These are phyloP conservation scores for Pichia nakasei DNA, from an alignment of 805 yeast genomes.

Conservation along the genomic window DNA sequence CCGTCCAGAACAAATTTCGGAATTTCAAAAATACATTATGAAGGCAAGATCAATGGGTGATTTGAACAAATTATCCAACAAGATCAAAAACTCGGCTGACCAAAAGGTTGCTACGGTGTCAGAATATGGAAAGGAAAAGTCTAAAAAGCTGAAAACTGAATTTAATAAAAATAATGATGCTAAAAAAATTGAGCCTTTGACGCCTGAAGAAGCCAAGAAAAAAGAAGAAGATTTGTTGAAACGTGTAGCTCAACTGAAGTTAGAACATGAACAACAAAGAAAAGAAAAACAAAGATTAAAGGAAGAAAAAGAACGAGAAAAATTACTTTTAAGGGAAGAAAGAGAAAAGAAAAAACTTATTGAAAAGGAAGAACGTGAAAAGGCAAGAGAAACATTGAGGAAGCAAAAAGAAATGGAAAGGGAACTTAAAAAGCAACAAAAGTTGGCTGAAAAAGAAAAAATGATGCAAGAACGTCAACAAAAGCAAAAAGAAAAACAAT, in stretches of 20 bases:
- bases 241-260: constrained; percentile 9
- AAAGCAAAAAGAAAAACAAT: constrained; percentile 13
- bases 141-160: background rate
- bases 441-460: constrained; percentile 18
- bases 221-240: constrained; percentile 10
- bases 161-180: no score
- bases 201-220: constrained; percentile 9
- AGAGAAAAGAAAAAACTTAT: constrained; percentile 8
- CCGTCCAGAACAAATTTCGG: constrained; percentile 56
- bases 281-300: constrained; percentile 12
- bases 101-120: no score
- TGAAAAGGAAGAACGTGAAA: constrained; percentile 17
- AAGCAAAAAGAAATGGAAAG: constrained; percentile 20
- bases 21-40: constrained; percentile 73
- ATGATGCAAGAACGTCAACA: constrained; percentile 15
- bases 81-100: constrained; percentile 7
- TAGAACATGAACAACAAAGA: constrained; percentile 13
- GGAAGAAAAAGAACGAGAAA: constrained; percentile 10
- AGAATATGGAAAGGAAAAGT: background rate
- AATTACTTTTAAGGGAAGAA: constrained; percentile 6
- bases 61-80: constrained; percentile 15
- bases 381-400: constrained; percentile 13
- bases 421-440: constrained; percentile 17
- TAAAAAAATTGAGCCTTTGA: constrained; percentile 3
- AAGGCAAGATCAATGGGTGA: constrained; percentile 70